Base-by-base conservation (phyloP, 148 eudicot species). In the Fallopia convolvulus region DNA sequence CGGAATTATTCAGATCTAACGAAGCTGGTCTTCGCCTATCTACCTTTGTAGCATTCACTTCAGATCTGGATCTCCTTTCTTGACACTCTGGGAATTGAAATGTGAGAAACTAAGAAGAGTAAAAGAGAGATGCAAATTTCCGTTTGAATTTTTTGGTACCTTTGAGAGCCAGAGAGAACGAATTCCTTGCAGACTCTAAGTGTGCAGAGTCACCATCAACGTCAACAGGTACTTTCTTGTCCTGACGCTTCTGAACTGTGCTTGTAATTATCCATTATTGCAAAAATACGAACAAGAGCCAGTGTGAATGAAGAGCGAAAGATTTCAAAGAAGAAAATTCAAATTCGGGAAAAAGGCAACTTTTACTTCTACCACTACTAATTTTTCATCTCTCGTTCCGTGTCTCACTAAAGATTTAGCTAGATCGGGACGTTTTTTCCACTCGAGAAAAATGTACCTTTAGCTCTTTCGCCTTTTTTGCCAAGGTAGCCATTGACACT, bases 121-220 rank as follows among this genome's bases (percentile, higher is more conserved):
- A 3, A 26, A 32, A 26, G 32, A 61, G 2, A 33, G 72, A 36
- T 68, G 15, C 42, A 68, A 8, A 33, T 15, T 5, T 66, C 3
- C 41, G 42, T 33, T 66, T 68, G 46, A 68, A 68, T 39, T 17
- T 21, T 20, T 33, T 68, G 8, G 73, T 82, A 95, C 97, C 97
- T 92, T 87, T 91, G 41, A 91, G 88, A 70, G 97, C 97, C 75
- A 83, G 83, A 73, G 97, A 91, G 82, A 88, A 90, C 30, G 97
- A 91, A 68, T 70, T 92, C 77, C 97, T 95, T 26, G 90, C 93
- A 71, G 97, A 95, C 79, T 88, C 91, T 77, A 86, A 50, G 74
- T 80, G 65, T 74, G 80, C 82, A 78, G 70, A 76, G 68, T 78
- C 87, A 81, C 82, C 87, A 70, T 73, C 55, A 56, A 21, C 20